Evolutionary conservation across 1,284 basidiomycete genomes (phyloP).

Genomic region (Puccinia sorghi): DNA sequence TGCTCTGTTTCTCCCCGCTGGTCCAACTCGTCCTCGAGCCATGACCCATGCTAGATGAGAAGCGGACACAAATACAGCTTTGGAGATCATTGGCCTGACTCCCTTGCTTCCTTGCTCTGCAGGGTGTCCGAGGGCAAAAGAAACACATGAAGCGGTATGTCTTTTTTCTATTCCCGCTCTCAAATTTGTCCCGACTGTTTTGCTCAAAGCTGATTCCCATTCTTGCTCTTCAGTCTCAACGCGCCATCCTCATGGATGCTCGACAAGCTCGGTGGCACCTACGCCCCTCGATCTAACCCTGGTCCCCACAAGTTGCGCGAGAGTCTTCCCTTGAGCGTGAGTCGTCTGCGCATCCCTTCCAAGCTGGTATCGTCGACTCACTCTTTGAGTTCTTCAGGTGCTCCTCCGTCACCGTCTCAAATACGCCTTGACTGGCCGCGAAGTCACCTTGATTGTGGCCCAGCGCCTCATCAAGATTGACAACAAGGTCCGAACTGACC

Average conservation of each 20-base stretch:
- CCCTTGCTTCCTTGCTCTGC: slow-evolving; percentile 51
- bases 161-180: background rate
- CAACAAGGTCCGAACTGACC: slow-evolving; percentile 96
- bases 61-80: slow-evolving; percentile 40
- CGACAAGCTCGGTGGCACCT: slow-evolving; percentile 97
- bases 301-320: slow-evolving; percentile 99
- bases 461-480: slow-evolving; percentile 99
- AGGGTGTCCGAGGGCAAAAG: slow-evolving; percentile 77
- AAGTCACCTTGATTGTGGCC: slow-evolving; percentile 91
- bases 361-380: background rate
- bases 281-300: slow-evolving; percentile 92
- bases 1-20: slow-evolving; percentile 29
- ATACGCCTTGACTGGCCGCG: slow-evolving; percentile 94
- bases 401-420: slow-evolving; percentile 99
- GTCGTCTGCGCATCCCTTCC: slow-evolving; percentile 41
- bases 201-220: background rate
- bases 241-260: slow-evolving; percentile 99
- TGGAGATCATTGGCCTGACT: slow-evolving; percentile 51
- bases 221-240: slow-evolving; percentile 64
- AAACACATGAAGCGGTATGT: slow-evolving; percentile 91
- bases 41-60: slow-evolving; percentile 35
- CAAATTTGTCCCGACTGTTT: background rate
- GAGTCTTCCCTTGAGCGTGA: slow-evolving; percentile 68
- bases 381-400: slow-evolving; percentile 68
- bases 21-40: slow-evolving; percentile 5